Base-by-base conservation (phyloP, 345 rosid species). In the Adansonia digitata region DNA sequence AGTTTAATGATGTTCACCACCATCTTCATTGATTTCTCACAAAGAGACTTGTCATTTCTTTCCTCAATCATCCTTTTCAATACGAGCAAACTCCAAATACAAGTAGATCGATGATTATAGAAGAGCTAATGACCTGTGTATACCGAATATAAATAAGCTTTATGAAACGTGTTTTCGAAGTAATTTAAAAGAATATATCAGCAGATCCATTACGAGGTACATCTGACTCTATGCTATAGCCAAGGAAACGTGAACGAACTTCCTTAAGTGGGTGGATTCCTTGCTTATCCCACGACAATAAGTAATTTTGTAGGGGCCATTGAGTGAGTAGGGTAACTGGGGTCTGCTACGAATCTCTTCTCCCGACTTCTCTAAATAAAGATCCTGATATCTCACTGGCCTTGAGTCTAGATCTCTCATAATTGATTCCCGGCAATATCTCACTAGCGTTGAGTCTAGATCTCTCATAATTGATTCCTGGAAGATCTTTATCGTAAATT, bases 1-100 rank as follows among this genome's bases (percentile, higher is more conserved):
- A 69, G 31, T 71, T 71, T 88, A 17, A 88, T 52, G 74, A 88
- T 80, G 75, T 77, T 85, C 7, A 74, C 78, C 61, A 79, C 82
- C 82, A 88, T 67, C 78, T 88, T 80, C 85, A 88, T 63, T 22
- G 94, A 88, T 10, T 78, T 83, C 78, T 81, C 85, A 31, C 83
- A 73, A 0, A 90, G 74, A 26, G 94, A 85, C 51, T 82, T 51
- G 65, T 59, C 80, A 70, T 34, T 81, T 46, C 84, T 78, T 24
- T 69, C 62, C 18, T 79, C 80, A 24, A 52, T 18, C 90, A 88
- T 89, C 17, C 26, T 53, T 8, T 48, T 11, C 43, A n/a, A 8
- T 15, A 9, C 37, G 10, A 10, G 5, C 56, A 15, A 51, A 42
- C 56, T 57, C 72, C 52, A 4, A 42, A 52, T 31, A 74, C 46